A percentile compares a stretch with the other conserved stretches of the same genome.
phyloP scores from a whole-genome alignment of 305 asterid genomes.

The Striga hermonthica region DNA sequence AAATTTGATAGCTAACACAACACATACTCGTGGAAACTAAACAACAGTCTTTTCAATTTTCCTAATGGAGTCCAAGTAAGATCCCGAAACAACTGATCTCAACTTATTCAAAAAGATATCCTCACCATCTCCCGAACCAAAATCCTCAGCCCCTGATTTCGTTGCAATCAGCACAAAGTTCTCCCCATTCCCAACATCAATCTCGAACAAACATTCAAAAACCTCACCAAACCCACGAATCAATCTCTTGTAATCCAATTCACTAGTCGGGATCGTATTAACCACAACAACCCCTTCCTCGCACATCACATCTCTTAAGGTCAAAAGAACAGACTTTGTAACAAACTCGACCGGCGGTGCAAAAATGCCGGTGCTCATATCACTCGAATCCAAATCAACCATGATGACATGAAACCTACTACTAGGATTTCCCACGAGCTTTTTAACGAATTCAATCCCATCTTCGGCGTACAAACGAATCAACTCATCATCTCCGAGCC shows the following conservation, averaged over 20 bases:
- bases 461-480: conserved; percentile 51
- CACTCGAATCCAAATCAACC: conserved; percentile 87
- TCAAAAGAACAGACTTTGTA: conserved; percentile 44
- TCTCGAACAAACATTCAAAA: conserved; percentile 59
- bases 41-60: conserved; percentile 32
- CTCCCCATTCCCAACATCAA: conserved; percentile 76
- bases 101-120: conserved; percentile 43
- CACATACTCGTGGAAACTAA: no score
- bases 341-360: conserved; percentile 76
- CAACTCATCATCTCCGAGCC: conserved; percentile 43
- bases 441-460: conserved; percentile 48
- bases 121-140: conserved; percentile 26
- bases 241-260: conserved; percentile 42
- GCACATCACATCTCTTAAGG: conserved; percentile 41
- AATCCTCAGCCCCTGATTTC: conserved; percentile 29
- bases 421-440: conserved; percentile 29
- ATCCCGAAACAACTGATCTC: conserved; percentile 40
- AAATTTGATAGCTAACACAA: no score
- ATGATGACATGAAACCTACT: conserved; percentile 58
- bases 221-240: conserved; percentile 41
- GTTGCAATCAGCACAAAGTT: conserved; percentile 73
- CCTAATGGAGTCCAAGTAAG: conserved; percentile 48
- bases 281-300: conserved; percentile 50
- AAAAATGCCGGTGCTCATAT: conserved; percentile 45
- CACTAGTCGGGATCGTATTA: conserved; percentile 54